These are phyloP conservation scores for Pistacia integerrima DNA, from an alignment of 345 rosid genomes.

Conservation along the genomic window DNA sequence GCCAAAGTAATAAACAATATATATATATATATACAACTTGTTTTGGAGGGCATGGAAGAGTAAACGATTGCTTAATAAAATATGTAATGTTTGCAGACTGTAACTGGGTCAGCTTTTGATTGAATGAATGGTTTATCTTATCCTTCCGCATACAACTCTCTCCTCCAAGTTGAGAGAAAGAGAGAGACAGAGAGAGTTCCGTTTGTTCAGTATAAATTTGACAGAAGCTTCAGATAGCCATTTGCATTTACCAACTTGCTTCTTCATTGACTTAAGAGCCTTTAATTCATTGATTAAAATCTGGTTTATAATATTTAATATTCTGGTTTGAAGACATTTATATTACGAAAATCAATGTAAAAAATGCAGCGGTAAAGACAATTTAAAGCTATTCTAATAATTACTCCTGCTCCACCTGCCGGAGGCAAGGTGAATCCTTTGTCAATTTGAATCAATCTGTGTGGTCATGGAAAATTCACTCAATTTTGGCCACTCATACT, in stretches of 20 bases:
- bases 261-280: neutral
- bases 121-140: constrained; percentile 12
- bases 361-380: no score
- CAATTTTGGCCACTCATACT: no score
- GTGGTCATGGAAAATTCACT: no score
- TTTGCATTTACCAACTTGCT: constrained; percentile 11
- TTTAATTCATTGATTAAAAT: neutral
- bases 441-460: no score
- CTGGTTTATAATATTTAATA: no score
- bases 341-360: no score
- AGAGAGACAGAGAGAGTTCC: no score
- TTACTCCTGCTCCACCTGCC: no score
- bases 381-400: no score
- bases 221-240: neutral
- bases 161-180: constrained; percentile 21
- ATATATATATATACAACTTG: neutral
- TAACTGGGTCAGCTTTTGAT: neutral
- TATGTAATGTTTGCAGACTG: no score
- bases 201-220: neutral
- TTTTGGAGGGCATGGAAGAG: constrained; percentile 2
- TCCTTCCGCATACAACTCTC: constrained; percentile 20
- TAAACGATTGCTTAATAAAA: neutral
- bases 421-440: no score
- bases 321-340: no score
- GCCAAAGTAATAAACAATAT: neutral